These are phyloP conservation scores for Amanita rubescens DNA, from an alignment of 768 basidiomycete genomes.

Conservation along the genomic window DNA sequence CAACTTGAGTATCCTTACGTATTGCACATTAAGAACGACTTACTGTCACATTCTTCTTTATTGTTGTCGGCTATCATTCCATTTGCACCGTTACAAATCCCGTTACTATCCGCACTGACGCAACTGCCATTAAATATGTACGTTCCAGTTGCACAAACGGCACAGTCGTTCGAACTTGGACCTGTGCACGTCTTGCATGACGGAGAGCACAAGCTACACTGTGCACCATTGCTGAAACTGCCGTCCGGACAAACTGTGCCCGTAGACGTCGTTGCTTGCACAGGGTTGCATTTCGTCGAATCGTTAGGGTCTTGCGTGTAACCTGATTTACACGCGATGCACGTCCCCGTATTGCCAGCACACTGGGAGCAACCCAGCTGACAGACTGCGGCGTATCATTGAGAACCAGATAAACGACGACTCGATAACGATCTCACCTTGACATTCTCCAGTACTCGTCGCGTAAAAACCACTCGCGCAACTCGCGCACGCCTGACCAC, in stretches of 20 bases:
- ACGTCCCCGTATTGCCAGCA: slow-evolving; percentile 58
- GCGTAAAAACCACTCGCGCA: slow-evolving; percentile 76
- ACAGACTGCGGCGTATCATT: slow-evolving; percentile 43
- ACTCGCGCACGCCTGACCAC: slow-evolving; percentile 71
- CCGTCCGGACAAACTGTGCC: slow-evolving; percentile 58
- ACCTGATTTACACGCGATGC: slow-evolving; percentile 62
- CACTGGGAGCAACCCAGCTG: slow-evolving; percentile 66
- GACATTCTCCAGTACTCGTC: slow-evolving; percentile 60
- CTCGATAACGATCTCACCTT: slow-evolving; percentile 39
- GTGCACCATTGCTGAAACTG: slow-evolving; percentile 47
- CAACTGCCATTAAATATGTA: slow-evolving; percentile 65
- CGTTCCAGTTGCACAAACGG: slow-evolving; percentile 54
- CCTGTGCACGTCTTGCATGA: slow-evolving; percentile 69
- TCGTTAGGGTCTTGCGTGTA: slow-evolving; percentile 64
- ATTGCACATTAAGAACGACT: slow-evolving; percentile 20
- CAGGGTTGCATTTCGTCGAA: slow-evolving; percentile 55
- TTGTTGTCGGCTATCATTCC: slow-evolving; percentile 69
- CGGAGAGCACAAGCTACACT: slow-evolving; percentile 54
- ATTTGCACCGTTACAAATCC: slow-evolving; percentile 65
- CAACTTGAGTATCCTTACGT: slow-evolving; percentile 4
- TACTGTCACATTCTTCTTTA: slow-evolving; percentile 81
- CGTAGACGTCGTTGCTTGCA: slow-evolving; percentile 39
- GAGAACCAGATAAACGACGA: slow-evolving; percentile 1
- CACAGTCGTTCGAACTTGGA: slow-evolving; percentile 60
- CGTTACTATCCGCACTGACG: slow-evolving; percentile 54